Conservation (phyloP, 1,139 yeast genomes). For the Scheffersomyces segobiensis region DNA sequence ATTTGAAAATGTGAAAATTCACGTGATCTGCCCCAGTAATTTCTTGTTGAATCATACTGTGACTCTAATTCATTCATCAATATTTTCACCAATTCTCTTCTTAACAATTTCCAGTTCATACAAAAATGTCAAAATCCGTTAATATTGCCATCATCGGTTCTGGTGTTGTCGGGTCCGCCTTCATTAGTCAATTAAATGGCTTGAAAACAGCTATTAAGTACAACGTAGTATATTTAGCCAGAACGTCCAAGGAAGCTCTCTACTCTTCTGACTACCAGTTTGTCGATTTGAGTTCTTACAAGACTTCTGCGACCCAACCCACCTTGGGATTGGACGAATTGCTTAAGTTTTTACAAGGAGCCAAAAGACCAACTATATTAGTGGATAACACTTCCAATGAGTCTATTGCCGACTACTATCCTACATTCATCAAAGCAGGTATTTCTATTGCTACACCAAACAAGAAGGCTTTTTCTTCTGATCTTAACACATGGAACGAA, state of each 20-base stretch:
- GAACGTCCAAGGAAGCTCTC: constrained; percentile 65
- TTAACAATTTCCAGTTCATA: neutral
- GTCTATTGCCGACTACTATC: constrained; percentile 72
- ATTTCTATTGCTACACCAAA: constrained; percentile 97
- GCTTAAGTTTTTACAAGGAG: constrained; percentile 59
- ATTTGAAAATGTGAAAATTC: neutral
- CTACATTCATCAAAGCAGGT: constrained; percentile 70
- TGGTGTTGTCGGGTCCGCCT: constrained; percentile 94
- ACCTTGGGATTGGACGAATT: constrained; percentile 60
- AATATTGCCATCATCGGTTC: constrained; percentile 86
- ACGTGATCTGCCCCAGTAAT: neutral
- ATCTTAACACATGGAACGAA: constrained; percentile 70
- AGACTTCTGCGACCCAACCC: constrained; percentile 48
- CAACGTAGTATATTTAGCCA: constrained; percentile 80
- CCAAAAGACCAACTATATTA: constrained; percentile 75
- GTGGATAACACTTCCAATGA: constrained; percentile 93
- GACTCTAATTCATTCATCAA: neutral
- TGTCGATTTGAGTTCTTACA: constrained; percentile 63
- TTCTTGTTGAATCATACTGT: neutral
- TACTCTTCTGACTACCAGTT: constrained; percentile 70
- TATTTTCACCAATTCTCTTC: neutral
- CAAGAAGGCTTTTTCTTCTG: constrained; percentile 94
- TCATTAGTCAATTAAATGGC: constrained; percentile 64
- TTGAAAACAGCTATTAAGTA: constrained; percentile 59
- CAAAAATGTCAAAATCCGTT: constrained; percentile 56